These are phyloP conservation scores for Silene uniflora DNA, from an alignment of 148 eudicot species.

Conservation along the genomic window DNA sequence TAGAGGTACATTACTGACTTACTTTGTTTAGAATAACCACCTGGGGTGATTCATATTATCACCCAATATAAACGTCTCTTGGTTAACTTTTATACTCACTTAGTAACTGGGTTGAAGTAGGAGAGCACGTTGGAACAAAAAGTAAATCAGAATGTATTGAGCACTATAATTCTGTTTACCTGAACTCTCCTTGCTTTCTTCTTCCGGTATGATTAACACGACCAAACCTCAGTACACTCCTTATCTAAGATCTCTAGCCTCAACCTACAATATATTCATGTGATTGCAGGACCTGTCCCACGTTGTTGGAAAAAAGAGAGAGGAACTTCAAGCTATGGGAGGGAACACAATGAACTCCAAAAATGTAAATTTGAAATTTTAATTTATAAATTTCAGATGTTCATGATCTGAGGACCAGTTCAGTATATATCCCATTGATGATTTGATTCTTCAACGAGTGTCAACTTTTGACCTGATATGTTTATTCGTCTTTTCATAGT, in stretches of 20 bases:
- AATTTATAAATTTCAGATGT: background rate
- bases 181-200: slow-evolving; percentile 95
- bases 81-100: slow-evolving; percentile 20
- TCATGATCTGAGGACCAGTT: slow-evolving; percentile 5
- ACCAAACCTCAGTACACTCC: background rate
- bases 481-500: background rate
- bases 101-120: slow-evolving; percentile 84
- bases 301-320: slow-evolving; percentile 87
- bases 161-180: slow-evolving; percentile 66
- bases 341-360: slow-evolving; percentile 52
- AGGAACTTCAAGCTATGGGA: slow-evolving; percentile 97
- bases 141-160: slow-evolving; percentile 75
- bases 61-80: slow-evolving; percentile 11
- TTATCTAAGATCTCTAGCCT: slow-evolving; percentile 4
- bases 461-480: background rate
- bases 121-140: slow-evolving; percentile 97
- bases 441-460: background rate
- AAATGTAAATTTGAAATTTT: slow-evolving; percentile 45
- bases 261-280: slow-evolving; percentile 5
- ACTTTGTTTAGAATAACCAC: background rate
- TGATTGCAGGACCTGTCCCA: slow-evolving; percentile 79
- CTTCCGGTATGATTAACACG: slow-evolving; percentile 71
- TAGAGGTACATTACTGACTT: slow-evolving; percentile 59
- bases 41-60: background rate
- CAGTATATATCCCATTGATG: background rate